phyloP scores from a whole-genome alignment of 2,329 filamentous ascomycete genomes.

The Fusarium solani-melongenae region DNA sequence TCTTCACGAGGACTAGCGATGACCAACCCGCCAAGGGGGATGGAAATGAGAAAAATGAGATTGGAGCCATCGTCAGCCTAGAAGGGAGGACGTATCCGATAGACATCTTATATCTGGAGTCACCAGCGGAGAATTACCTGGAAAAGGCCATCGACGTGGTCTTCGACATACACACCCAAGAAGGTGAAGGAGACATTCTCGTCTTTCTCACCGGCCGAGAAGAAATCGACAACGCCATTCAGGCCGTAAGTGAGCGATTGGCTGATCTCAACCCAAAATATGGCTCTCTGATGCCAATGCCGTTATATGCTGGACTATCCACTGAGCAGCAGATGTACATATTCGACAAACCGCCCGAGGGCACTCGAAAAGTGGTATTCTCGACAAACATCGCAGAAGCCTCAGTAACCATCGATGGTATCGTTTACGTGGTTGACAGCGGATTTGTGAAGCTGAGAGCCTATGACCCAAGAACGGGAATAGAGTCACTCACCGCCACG shows the following conservation, averaged over 20 bases:
- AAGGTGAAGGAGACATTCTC: constrained; percentile 86
- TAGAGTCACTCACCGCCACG: constrained; percentile 86
- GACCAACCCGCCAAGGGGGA: constrained; percentile 44
- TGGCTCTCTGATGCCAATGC: constrained; percentile 60
- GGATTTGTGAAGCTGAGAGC: constrained; percentile 92
- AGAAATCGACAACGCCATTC: constrained; percentile 87
- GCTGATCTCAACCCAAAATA: constrained; percentile 61
- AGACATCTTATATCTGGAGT: constrained; percentile 83
- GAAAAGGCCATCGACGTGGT: constrained; percentile 85
- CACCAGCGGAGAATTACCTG: constrained; percentile 86
- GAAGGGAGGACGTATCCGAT: constrained; percentile 92
- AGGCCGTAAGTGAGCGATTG: constrained; percentile 79
- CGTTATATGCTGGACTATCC: constrained; percentile 88
- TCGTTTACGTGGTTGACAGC: constrained; percentile 89
- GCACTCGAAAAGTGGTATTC: constrained; percentile 90
- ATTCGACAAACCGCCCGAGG: constrained; percentile 84
- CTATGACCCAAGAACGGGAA: constrained; percentile 85
- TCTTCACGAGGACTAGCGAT: constrained; percentile 69
- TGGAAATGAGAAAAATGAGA: constrained; percentile 45
- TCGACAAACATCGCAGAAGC: constrained; percentile 97
- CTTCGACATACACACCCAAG: constrained; percentile 86
- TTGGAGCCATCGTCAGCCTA: constrained; percentile 76
- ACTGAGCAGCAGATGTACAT: constrained; percentile 96
- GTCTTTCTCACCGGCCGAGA: constrained; percentile 93
- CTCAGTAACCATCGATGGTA: constrained; percentile 92